Evolutionary conservation across 148 eudicot genomes (phyloP).

Genomic region (Gaultheria prostrata): DNA sequence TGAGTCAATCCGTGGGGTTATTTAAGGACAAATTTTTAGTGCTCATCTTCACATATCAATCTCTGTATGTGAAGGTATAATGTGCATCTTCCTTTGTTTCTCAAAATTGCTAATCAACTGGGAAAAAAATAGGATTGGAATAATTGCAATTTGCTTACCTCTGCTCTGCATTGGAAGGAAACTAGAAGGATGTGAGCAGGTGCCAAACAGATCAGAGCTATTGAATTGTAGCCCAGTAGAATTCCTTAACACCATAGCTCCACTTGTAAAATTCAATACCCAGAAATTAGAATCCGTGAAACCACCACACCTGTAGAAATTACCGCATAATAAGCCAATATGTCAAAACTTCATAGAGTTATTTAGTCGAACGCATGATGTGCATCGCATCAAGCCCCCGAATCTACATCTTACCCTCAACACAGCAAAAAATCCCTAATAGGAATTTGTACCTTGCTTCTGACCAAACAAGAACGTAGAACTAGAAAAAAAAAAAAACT

Average conservation of each 20-base stretch:
- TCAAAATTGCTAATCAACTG: background rate
- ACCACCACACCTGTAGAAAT: slow-evolving; percentile 3
- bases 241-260: slow-evolving; percentile 18
- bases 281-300: background rate
- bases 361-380: background rate
- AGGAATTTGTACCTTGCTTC: background rate
- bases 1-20: no score
- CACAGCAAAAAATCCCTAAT: background rate
- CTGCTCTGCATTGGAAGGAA: slow-evolving; percentile 29
- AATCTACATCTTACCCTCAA: background rate
- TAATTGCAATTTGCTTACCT: slow-evolving; percentile 29
- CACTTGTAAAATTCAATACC: background rate
- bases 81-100: background rate
- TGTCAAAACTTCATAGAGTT: background rate
- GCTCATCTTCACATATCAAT: background rate
- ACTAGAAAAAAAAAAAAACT: background rate
- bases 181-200: slow-evolving; percentile 4
- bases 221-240: slow-evolving; percentile 25
- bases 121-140: background rate
- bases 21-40: background rate
- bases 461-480: background rate
- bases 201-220: slow-evolving; percentile 34
- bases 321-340: background rate
- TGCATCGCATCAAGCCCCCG: background rate
- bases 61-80: background rate